Base-by-base conservation (phyloP, 306 rosid species). In the Parietaria judaica region DNA sequence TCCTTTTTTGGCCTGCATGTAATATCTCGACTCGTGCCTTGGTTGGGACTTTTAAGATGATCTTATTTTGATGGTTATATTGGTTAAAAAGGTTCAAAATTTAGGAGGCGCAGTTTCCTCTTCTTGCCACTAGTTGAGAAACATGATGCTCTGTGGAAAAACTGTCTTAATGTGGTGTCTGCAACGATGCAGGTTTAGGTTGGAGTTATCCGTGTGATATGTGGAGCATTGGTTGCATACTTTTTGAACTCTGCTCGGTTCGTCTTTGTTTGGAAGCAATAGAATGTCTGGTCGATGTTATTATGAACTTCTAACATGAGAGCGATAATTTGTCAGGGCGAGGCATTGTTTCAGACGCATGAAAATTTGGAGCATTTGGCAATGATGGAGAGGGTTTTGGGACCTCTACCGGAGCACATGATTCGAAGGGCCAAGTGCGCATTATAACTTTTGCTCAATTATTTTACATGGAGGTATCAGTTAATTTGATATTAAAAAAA, bases 341-440 rank as follows among this genome's bases (percentile, higher is more conserved):
- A 81, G 66, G 94, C 97, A 39, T 71, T 90, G 67, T 90, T 86
- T 77, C 95, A 90, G 82, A 90, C 95, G 3, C 97, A 86, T 9
- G 97, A 90, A 79, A 90, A 90, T 71, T 76, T 90, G 78, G 97
- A 90, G 86, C 95, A 90, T 77, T 69, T 90, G 79, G 97, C 97
- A 72, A 90, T 90, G 97, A 83, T 83, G 87, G 89, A 86, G 73
- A 83, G 87, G 78, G 88, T 81, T 66, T 73, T 88, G 77, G 96
- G 96, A 65, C 90, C 87, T 65, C 69, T 88, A 54, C 96, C 96
- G 2, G 86, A 74, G 73, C 94, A 79, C 70, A 77, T 88, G 86
- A 65, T 73, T 72, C 78, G 44, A 64, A 75, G 73, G 66, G 79
- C 94, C 6, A 78, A 70, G 96, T 88, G 80, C 60, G 83, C 75